Base-by-base conservation (phyloP, 768 basidiomycete species). In the Lepiota subincarnata region DNA sequence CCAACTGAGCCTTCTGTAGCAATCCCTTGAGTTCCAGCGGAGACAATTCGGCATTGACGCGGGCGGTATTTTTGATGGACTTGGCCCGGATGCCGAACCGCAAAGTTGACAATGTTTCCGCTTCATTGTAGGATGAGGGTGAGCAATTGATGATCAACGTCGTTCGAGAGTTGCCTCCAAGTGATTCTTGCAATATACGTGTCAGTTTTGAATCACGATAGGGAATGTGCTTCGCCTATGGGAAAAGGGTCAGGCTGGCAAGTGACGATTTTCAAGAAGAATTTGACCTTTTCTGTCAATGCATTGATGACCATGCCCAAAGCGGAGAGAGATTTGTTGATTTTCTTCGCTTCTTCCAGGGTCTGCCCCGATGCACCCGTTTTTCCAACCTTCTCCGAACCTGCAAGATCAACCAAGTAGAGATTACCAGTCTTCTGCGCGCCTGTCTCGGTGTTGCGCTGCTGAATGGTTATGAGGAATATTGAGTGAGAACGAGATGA, bases 91-190 rank as follows among this genome's bases (percentile, higher is more conserved):
- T 98, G 77, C 97, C 97, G 68, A 99, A 99, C 20, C 97, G 88
- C n/a, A 99, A 82, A 3, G 97, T 99, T 2, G 88, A 89, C 31
- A 99, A 77, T 0, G 97, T 99, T 70, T 99, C 97, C 2, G 91
- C 77, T 68, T 98, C 97, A 64, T 99, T 99, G 74, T 94, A 99
- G 0, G 91, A 86, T 1, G 93, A 95, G 14, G 97, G 97, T 14
- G 97, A 99, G 66, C 97, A 98, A 71, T 98, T 99, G 72, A 99
- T 99, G 63, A 99, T 95, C n/a, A 98, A 83, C 0, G 97, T 99
- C 34, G 91, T 92, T 31, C 92, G 82, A 14, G 92, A 94, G 71
- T 94, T 93, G 66, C 96, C 96, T 63, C 94, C 94, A 1, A 97
- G 78, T 13, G 94, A 97, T 70, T 97, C 94, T 96, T 99, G 97